Conservation (phyloP, 805 yeast genomes). For the Ogataea wickerhamii region DNA sequence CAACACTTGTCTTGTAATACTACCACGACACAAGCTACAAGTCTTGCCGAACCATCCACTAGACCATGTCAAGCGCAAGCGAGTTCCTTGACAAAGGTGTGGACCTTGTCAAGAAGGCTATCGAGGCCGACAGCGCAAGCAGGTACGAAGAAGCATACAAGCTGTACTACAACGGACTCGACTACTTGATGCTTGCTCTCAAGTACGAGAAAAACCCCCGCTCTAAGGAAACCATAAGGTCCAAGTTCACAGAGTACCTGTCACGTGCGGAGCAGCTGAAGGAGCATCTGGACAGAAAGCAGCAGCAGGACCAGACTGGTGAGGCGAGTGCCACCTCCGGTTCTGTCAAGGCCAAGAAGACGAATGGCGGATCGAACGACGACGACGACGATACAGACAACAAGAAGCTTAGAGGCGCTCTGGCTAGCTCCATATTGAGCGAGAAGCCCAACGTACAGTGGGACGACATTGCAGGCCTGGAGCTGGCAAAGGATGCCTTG, state of each 20-base stretch:
- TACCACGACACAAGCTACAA: too few relatives aligned
- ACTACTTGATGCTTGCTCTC: conserved; percentile 91
- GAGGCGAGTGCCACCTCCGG: conserved; percentile 54
- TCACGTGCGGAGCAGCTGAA: conserved; percentile 92
- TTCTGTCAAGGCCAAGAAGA: conserved; percentile 53
- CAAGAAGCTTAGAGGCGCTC: conserved; percentile 84
- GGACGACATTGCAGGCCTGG: conserved; percentile 96
- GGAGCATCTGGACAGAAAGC: conserved; percentile 71
- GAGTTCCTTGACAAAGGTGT: conserved; percentile 91
- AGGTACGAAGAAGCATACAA: conserved; percentile 93
- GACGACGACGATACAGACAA: conserved; percentile 77
- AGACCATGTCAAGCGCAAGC: conserved; percentile 39
- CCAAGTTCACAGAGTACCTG: conserved; percentile 87
- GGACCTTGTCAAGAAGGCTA: conserved; percentile 89
- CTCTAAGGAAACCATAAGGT: conserved; percentile 82
- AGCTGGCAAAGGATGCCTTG: conserved; percentile 90
- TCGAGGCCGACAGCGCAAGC: conserved; percentile 88
- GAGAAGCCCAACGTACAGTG: conserved; percentile 92
- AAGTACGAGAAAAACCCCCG: conserved; percentile 91
- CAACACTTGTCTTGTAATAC: too few relatives aligned
- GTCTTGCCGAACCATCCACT: too few relatives aligned
- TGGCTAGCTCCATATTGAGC: conserved; percentile 85
- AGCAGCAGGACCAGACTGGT: conserved; percentile 43
- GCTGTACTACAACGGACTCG: conserved; percentile 86
- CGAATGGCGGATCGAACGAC: conserved; percentile 38